phyloP scores from a whole-genome alignment of 2,329 filamentous ascomycete species.

The Anthostomella pinea region DNA sequence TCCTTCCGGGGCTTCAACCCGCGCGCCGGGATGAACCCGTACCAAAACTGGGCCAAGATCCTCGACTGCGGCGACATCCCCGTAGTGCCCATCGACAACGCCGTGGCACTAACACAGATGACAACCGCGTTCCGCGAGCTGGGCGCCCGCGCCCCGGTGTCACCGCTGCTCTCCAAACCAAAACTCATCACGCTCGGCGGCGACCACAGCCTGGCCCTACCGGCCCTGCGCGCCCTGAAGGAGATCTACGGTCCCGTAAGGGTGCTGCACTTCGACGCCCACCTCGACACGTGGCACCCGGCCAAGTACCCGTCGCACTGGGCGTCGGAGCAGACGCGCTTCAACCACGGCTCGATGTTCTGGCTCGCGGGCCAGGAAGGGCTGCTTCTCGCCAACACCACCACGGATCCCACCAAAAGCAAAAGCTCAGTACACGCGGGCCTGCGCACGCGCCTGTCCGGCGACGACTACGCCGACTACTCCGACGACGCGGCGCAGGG shows the following conservation, averaged over 20 bases:
- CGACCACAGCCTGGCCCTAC: constrained; percentile 69
- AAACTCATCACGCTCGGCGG: constrained; percentile 69
- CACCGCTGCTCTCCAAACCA: constrained; percentile 36
- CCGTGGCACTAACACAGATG: constrained; percentile 79
- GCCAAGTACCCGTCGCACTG: constrained; percentile 76
- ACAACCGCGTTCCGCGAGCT: constrained; percentile 74
- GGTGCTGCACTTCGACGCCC: constrained; percentile 73
- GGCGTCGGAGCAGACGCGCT: constrained; percentile 65
- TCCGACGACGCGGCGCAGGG: constrained; percentile 72
- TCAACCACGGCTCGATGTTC: constrained; percentile 91
- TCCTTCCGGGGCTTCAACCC: constrained; percentile 79
- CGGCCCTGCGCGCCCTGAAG: constrained; percentile 64
- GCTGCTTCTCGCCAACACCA: constrained; percentile 69
- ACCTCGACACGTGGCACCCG: constrained; percentile 85
- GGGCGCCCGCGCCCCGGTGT: constrained; percentile 38
- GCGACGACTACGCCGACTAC: constrained; percentile 63
- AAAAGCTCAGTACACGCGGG: constrained; percentile 90
- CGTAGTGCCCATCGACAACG: constrained; percentile 82
- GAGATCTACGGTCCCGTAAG: constrained; percentile 62
- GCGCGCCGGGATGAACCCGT: constrained; percentile 79
- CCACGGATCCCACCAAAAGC: constrained; percentile 63
- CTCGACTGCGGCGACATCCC: constrained; percentile 87
- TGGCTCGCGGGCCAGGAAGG: constrained; percentile 82
- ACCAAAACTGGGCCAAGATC: constrained; percentile 47
- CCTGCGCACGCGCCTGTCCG: constrained; percentile 71